Evolutionary conservation across 2,329 filamentous ascomycete genomes (phyloP).

Genomic region (Calonectria pseudoturangicola): DNA sequence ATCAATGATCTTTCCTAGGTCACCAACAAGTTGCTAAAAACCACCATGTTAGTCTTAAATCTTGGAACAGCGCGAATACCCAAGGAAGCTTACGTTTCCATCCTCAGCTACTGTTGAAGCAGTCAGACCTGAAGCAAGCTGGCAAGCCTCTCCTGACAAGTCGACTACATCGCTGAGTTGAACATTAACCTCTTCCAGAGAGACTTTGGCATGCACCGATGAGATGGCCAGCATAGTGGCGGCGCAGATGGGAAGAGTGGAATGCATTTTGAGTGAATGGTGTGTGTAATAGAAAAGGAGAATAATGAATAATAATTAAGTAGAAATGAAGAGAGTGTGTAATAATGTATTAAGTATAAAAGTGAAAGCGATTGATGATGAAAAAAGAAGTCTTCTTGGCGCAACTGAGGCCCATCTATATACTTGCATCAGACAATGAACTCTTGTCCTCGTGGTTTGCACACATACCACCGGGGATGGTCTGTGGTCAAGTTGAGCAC

Average conservation of each 20-base stretch:
- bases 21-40: constrained; percentile 10
- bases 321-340: not conserved
- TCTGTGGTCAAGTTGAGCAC: constrained; percentile 5
- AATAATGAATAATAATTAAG: not conserved
- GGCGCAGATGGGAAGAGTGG: constrained; percentile 9
- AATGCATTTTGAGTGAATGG: constrained; percentile 18
- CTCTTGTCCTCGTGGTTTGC: too few species aligned
- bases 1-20: constrained; percentile 18
- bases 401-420: constrained; percentile 8
- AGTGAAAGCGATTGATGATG: constrained; percentile 23
- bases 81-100: not conserved
- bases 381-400: not conserved
- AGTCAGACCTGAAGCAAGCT: not conserved
- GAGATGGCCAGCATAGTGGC: constrained; percentile 23
- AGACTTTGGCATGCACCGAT: constrained; percentile 20
- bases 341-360: constrained; percentile 7
- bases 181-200: constrained; percentile 24
- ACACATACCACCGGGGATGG: not conserved
- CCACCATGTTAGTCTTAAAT: not conserved
- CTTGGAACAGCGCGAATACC: not conserved
- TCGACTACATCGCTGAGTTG: constrained; percentile 15
- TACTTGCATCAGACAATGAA: not conserved
- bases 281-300: not conserved
- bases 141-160: constrained; percentile 9
- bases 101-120: not conserved